A percentile compares a stretch with the other conserved stretches of the same genome.
These are phyloP conservation scores for Trapa bicornis DNA, from an alignment of 345 rosid genomes.

Conservation along the genomic window DNA sequence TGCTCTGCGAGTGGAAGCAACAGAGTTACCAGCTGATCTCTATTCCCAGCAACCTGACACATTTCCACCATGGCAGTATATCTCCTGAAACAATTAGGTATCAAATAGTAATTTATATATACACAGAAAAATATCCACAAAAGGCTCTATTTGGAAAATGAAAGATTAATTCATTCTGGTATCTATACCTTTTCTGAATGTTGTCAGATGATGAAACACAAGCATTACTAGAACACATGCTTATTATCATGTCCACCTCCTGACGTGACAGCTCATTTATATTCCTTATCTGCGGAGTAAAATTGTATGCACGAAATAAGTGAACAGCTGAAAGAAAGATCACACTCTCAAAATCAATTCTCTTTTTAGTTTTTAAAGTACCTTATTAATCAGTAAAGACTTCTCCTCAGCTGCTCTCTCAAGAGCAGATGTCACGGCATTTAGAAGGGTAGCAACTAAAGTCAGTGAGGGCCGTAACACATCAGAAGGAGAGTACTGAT, in stretches of 20 bases:
- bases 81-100: slow-evolving; percentile 46
- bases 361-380: slow-evolving; percentile 7
- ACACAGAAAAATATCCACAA: neutral
- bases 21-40: slow-evolving; percentile 62
- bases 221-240: slow-evolving; percentile 48
- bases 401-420: slow-evolving; percentile 89
- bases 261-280: slow-evolving; percentile 90
- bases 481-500: slow-evolving; percentile 28
- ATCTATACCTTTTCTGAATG: slow-evolving; percentile 63
- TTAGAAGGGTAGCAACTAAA: slow-evolving; percentile 50
- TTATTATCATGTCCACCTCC: slow-evolving; percentile 85
- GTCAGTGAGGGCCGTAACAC: slow-evolving; percentile 62
- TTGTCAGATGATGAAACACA: slow-evolving; percentile 52
- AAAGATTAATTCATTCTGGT: neutral
- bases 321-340: neutral
- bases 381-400: slow-evolving; percentile 76
- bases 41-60: slow-evolving; percentile 68
- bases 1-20: slow-evolving; percentile 71
- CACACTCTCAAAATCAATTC: neutral
- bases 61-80: slow-evolving; percentile 88
- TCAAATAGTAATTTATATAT: neutral
- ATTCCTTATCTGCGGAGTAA: slow-evolving; percentile 53
- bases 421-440: slow-evolving; percentile 47
- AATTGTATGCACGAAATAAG: neutral
- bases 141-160: neutral